These are phyloP conservation scores for Mayamaea pseudoterrestris DNA, from an alignment of 108 stramenopile species.

Conservation along the genomic window DNA sequence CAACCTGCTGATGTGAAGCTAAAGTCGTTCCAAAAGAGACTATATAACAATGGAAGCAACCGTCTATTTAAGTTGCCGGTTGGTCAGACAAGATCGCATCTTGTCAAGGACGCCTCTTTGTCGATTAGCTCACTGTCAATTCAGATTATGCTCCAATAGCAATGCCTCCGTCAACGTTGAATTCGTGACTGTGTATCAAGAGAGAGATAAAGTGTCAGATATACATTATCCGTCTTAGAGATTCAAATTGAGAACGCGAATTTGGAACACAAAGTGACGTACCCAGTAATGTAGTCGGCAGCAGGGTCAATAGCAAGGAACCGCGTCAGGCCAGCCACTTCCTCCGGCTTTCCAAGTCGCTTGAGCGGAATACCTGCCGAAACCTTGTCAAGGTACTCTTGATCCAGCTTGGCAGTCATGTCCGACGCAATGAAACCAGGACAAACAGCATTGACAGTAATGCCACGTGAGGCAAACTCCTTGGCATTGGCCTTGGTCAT, in stretches of 20 bases:
- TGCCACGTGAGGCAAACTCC: slow-evolving; percentile 72
- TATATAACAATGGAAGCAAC: too few species aligned
- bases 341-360: slow-evolving; percentile 81
- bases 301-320: slow-evolving; percentile 89
- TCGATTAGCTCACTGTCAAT: too few species aligned
- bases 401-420: slow-evolving; percentile 69
- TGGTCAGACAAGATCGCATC: too few species aligned
- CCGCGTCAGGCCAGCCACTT: slow-evolving; percentile 79
- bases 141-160: slow-evolving; percentile 73
- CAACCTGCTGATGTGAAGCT: too few species aligned
- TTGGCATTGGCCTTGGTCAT: slow-evolving; percentile 84
- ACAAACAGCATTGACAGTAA: slow-evolving; percentile 79
- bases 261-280: too few species aligned
- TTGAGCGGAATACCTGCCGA: slow-evolving; percentile 65
- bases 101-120: too few species aligned
- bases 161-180: slow-evolving; percentile 96
- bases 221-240: too few species aligned
- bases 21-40: too few species aligned
- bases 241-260: too few species aligned
- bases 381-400: slow-evolving; percentile 40
- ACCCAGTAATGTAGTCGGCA: slow-evolving; percentile 81
- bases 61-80: too few species aligned
- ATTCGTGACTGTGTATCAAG: too few species aligned
- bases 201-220: too few species aligned
- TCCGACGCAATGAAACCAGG: slow-evolving; percentile 87